Evolutionary conservation across 2,329 filamentous ascomycete genomes (phyloP), one percentile per base, ranked within the genome.

Genomic region (Colletotrichum chrysophilum): DNA sequence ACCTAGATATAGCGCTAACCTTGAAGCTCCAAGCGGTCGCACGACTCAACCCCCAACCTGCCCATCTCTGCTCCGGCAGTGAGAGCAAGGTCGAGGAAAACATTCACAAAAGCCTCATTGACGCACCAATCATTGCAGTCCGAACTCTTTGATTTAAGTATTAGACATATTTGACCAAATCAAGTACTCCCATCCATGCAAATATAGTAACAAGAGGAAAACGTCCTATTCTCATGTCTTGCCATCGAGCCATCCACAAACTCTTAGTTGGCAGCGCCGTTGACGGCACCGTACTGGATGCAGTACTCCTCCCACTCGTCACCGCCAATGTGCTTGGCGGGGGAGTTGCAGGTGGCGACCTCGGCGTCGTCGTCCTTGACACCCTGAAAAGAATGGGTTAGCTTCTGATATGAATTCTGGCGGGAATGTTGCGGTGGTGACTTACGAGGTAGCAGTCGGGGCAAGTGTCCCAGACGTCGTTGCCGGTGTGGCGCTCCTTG

Each of bases 251-350:
- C 58, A 61, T 32, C 58, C 58, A 61, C 26, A 34, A 16, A 61
- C 58, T 61, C 58, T 61, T 56, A 67, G 65, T 67, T 67, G n/a
- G 65, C 65, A 26, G 65, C 65, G 32, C 65, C 43, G 65, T 67
- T 67, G 48, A 67, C 21, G 48, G 65, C 65, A 16, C 65, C 65
- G 65, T 36, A 67, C 48, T 67, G 65, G 48, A 67, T 67, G 48
- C 65, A 67, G 65, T 67, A 67, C 48, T 58, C 65, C 32, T 68
- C 48, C 65, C 65, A 67, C 65, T 67, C 65, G 48, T 67, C 65
- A 24, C 65, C 65, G 48, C 65, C 65, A 48, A 67, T 67, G 65
- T 67, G 65, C 65, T 56, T 36, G 48, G n/a, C 48, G 21, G 65
- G 48, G 52, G 48, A 36, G 65, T 67, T 67, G 48, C 65, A 67